A percentile compares a stretch with the other conserved stretches of the same genome.
Conservation (phyloP, 192 early-diverging fungal species). For the Entomortierella lignicola region DNA sequence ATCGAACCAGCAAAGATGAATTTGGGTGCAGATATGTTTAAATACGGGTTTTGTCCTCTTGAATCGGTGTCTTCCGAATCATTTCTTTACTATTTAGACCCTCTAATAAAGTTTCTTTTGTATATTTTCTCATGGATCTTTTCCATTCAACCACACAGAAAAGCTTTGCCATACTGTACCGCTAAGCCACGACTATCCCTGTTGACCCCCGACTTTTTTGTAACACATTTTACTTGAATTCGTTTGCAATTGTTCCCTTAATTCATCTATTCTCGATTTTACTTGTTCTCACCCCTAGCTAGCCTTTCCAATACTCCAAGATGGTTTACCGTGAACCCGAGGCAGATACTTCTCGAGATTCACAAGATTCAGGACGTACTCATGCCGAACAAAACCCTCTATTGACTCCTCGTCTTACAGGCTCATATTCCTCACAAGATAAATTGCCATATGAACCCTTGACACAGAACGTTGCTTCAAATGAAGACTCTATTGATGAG, state of each 20-base stretch:
- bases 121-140: no score
- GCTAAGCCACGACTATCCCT: no score
- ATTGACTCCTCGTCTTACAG: neutral
- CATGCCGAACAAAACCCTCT: neutral
- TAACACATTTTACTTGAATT: neutral
- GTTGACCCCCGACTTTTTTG: neutral
- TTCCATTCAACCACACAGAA: no score
- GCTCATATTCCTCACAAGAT: neutral
- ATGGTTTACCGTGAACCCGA: neutral
- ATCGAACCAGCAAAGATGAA: no score
- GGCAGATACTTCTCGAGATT: neutral
- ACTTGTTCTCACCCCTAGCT: neutral
- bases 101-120: no score
- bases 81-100: no score
- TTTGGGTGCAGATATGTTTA: no score
- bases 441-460: neutral
- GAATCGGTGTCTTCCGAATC: no score
- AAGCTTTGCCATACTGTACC: no score
- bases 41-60: no score
- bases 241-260: neutral
- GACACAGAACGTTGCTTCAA: neutral
- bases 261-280: neutral
- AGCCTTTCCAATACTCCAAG: neutral
- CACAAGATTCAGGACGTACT: neutral
- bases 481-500: no score